These are phyloP conservation scores for Dictyostelium citrinum DNA, from an alignment of 78 protist genomes.

Conservation along the genomic window DNA sequence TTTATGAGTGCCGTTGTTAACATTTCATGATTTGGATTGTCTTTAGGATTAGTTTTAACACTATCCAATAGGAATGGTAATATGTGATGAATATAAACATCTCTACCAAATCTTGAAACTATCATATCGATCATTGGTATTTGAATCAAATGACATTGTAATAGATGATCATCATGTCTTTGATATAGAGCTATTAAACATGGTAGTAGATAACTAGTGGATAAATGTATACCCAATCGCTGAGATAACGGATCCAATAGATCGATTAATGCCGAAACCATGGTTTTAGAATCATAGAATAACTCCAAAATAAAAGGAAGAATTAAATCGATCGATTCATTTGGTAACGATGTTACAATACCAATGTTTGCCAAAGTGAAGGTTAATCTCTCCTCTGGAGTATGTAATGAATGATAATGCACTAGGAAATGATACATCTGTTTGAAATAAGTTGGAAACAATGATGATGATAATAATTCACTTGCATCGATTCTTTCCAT, in stretches of 20 bases:
- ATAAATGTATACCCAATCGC: conserved; percentile 36
- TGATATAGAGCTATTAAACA: conserved; percentile 38
- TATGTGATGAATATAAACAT: conserved; percentile 48
- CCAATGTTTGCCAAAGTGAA: conserved; percentile 75
- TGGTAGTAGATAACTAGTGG: conserved; percentile 39
- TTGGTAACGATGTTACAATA: conserved; percentile 51
- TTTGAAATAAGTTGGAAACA: conserved; percentile 59
- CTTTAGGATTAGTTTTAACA: conserved; percentile 59
- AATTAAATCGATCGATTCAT: conserved; percentile 55
- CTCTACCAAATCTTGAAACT: conserved; percentile 65
- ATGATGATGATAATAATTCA: conserved; percentile 16
- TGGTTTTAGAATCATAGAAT: conserved; percentile 45
- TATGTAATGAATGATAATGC: conserved; percentile 41
- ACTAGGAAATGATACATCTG: conserved; percentile 74
- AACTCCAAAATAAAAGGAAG: conserved; percentile 58
- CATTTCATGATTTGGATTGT: conserved; percentile 72
- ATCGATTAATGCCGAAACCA: conserved; percentile 58
- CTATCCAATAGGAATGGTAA: conserved; percentile 46
- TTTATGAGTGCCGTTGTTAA: conserved; percentile 26
- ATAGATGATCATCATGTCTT: conserved; percentile 58
- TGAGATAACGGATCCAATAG: conserved; percentile 59
- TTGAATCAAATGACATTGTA: conserved; percentile 66
- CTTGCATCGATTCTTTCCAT: conserved; percentile 2
- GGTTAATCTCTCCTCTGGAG: conserved; percentile 39
- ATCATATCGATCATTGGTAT: conserved; percentile 73